These are phyloP conservation scores for Fusarium sp. DNA, from an alignment of 2,329 filamentous ascomycete genomes.

Conservation along the genomic window DNA sequence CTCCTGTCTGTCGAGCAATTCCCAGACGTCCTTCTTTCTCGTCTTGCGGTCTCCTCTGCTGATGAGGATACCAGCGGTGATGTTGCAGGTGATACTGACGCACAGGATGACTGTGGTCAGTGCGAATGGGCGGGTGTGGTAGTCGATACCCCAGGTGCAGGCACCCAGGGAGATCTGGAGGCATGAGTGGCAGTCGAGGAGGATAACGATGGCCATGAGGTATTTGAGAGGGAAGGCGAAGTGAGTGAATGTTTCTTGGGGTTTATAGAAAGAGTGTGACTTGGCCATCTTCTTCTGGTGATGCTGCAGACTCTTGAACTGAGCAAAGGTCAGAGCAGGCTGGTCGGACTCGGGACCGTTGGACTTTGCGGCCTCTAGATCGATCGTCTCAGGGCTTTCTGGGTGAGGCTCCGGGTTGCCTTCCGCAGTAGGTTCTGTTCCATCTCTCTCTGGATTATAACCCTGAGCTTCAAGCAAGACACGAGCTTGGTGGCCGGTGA, in stretches of 20 bases:
- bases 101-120: slow-evolving; percentile 86
- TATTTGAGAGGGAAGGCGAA: slow-evolving; percentile 82
- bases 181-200: slow-evolving; percentile 84
- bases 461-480: slow-evolving; percentile 32
- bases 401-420: slow-evolving; percentile 60
- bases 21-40: slow-evolving; percentile 87
- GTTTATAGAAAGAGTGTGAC: slow-evolving; percentile 91
- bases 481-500: slow-evolving; percentile 44
- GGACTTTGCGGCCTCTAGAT: slow-evolving; percentile 59
- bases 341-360: slow-evolving; percentile 62
- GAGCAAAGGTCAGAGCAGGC: slow-evolving; percentile 74
- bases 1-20: slow-evolving; percentile 82
- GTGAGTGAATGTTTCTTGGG: slow-evolving; percentile 87
- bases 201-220: slow-evolving; percentile 82
- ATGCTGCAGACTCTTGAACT: slow-evolving; percentile 79
- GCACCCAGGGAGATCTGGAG: slow-evolving; percentile 85
- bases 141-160: slow-evolving; percentile 84
- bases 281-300: slow-evolving; percentile 86
- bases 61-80: slow-evolving; percentile 82
- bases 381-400: slow-evolving; percentile 52
- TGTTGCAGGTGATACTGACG: slow-evolving; percentile 83
- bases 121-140: slow-evolving; percentile 76
- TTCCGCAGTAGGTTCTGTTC: slow-evolving; percentile 4
- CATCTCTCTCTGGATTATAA: slow-evolving; percentile 28
- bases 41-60: slow-evolving; percentile 81